Percentiles rank a stretch among this genome's conserved stretches.
These are phyloP conservation scores for Fusarium chaquense DNA, from an alignment of 2,329 filamentous ascomycete genomes.

Conservation along the genomic window DNA sequence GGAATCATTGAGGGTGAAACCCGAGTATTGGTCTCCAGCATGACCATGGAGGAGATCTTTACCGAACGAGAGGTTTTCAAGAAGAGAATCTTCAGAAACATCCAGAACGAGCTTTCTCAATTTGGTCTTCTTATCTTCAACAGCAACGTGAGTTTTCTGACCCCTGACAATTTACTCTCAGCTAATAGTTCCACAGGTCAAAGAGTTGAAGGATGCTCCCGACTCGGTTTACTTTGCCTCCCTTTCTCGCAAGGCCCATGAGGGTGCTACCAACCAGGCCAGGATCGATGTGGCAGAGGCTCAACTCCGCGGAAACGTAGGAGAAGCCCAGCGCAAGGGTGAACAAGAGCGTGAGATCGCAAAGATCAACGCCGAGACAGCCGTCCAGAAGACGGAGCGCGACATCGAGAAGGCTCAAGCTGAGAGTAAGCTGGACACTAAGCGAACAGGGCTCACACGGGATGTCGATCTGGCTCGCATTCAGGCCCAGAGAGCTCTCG, in stretches of 20 bases:
- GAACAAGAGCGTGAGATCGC: constrained; percentile 87
- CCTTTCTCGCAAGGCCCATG: constrained; percentile 84
- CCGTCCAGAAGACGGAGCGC: constrained; percentile 85
- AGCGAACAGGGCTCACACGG: constrained; percentile 77
- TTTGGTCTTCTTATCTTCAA: constrained; percentile 82
- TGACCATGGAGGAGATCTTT: constrained; percentile 96
- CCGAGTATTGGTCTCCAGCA: constrained; percentile 82
- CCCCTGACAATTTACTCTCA: not conserved
- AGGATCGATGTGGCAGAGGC: constrained; percentile 74
- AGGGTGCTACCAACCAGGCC: constrained; percentile 86
- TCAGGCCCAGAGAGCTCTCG: constrained; percentile 76
- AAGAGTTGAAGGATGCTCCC: constrained; percentile 86
- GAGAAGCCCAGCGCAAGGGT: constrained; percentile 81
- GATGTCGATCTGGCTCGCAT: constrained; percentile 83
- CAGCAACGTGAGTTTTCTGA: constrained; percentile 64
- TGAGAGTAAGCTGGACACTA: constrained; percentile 79
- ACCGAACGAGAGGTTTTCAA: constrained; percentile 82
- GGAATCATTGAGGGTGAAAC: constrained; percentile 92
- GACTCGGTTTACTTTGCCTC: constrained; percentile 87
- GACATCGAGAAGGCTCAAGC: constrained; percentile 84
- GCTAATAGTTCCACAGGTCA: constrained; percentile 58
- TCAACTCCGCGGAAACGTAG: constrained; percentile 75
- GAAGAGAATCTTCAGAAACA: constrained; percentile 78
- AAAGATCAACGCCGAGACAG: constrained; percentile 88
- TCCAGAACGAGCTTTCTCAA: constrained; percentile 82